Conservation (phyloP, 768 basidiomycete genomes). For the Lyophyllum decastes region DNA sequence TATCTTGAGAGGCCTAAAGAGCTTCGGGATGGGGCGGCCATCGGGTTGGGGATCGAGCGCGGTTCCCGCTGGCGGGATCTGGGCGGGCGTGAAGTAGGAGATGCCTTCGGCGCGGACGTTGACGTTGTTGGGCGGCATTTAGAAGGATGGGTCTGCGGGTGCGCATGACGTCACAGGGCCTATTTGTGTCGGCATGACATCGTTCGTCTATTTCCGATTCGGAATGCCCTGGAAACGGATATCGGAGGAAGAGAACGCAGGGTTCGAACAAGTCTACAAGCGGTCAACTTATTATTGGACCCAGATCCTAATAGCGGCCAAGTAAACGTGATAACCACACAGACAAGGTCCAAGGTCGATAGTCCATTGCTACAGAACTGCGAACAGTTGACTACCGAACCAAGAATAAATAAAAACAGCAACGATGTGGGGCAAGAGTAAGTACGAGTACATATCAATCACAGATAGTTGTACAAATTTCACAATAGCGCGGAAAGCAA, state of each 20-base stretch:
- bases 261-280: too few relatives aligned
- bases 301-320: too few relatives aligned
- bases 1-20: conserved; percentile 61
- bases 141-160: background rate
- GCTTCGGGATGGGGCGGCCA: conserved; percentile 30
- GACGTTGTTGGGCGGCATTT: conserved; percentile 14
- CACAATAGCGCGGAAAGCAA: background rate
- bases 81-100: conserved; percentile 45
- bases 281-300: too few relatives aligned
- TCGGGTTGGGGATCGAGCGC: conserved; percentile 40
- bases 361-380: background rate
- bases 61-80: conserved; percentile 43
- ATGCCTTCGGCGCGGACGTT: conserved; percentile 18
- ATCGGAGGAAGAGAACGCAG: too few relatives aligned
- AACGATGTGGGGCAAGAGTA: background rate
- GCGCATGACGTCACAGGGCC: too few relatives aligned
- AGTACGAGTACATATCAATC: background rate
- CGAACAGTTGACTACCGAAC: background rate
- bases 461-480: background rate
- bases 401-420: background rate
- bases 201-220: background rate
- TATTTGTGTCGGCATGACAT: background rate
- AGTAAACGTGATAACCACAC: background rate
- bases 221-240: too few relatives aligned
- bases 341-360: background rate